Percentiles rank a stretch among this genome's conserved stretches.
Evolutionary conservation across 768 basidiomycete species (phyloP).

Genomic region (Gelatoporia subvermispora): DNA sequence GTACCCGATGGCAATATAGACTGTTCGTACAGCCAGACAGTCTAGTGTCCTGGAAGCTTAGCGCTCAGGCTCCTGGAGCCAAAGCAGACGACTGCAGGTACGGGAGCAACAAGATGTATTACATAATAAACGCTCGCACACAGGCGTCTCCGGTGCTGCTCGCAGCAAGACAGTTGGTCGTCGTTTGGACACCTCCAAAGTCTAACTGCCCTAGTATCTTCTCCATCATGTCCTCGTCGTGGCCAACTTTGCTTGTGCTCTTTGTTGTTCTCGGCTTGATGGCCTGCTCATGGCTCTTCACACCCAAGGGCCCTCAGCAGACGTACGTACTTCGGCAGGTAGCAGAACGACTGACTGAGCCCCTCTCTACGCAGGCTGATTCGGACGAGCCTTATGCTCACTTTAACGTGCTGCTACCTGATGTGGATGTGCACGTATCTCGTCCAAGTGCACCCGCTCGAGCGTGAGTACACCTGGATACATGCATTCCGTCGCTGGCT

Average conservation of each 20-base stretch:
- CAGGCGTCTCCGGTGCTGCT: no score
- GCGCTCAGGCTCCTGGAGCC: no score
- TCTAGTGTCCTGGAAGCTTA: no score
- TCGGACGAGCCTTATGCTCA: conserved; percentile 74
- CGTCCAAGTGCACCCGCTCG: conserved; percentile 88
- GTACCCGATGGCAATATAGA: no score
- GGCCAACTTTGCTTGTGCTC: conserved; percentile 66
- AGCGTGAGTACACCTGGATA: conserved; percentile 42
- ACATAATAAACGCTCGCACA: no score
- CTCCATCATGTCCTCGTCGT: conserved; percentile 66
- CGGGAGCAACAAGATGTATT: no score
- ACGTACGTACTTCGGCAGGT: conserved; percentile 42
- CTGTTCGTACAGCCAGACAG: no score
- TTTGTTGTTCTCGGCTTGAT: conserved; percentile 63
- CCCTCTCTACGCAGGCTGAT: conserved; percentile 53
- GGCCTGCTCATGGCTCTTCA: conserved; percentile 57
- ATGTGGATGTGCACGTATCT: conserved; percentile 99
- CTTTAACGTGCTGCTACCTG: conserved; percentile 81
- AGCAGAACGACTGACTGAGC: not conserved
- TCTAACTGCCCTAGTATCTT: no score
- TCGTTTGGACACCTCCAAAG: no score
- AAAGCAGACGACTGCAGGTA: no score
- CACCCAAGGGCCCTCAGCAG: conserved; percentile 86
- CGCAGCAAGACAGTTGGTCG: no score
- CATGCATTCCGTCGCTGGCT: not conserved